phyloP scores from a whole-genome alignment of 2,329 filamentous ascomycete species.

The Pseudogymnoascus sp. region DNA sequence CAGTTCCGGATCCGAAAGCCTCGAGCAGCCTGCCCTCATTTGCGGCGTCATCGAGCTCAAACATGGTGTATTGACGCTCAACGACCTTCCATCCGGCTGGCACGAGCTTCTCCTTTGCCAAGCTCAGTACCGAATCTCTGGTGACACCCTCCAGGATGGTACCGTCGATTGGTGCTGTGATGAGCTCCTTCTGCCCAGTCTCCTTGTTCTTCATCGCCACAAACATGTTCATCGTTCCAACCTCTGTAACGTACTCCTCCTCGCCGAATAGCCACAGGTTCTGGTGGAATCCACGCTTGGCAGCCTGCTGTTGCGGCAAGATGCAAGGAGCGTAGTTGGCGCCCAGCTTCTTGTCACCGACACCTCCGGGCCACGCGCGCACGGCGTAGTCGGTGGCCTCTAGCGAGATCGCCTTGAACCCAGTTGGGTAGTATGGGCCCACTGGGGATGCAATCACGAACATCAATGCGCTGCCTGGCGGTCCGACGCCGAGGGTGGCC shows the following conservation, averaged over 20 bases:
- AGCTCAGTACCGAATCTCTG: slow-evolving; percentile 76
- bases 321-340: slow-evolving; percentile 99
- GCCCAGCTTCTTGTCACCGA: slow-evolving; percentile 96
- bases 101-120: slow-evolving; percentile 74
- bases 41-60: slow-evolving; percentile 71
- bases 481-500: slow-evolving; percentile 81
- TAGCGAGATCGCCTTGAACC: slow-evolving; percentile 92
- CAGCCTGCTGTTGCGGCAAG: slow-evolving; percentile 87
- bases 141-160: slow-evolving; percentile 96
- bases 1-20: slow-evolving; percentile 89
- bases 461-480: slow-evolving; percentile 84
- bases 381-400: slow-evolving; percentile 96
- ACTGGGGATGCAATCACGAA: slow-evolving; percentile 95
- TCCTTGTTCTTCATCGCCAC: slow-evolving; percentile 75
- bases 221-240: slow-evolving; percentile 99
- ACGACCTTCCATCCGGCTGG: slow-evolving; percentile 82
- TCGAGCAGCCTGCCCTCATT: slow-evolving; percentile 81
- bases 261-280: slow-evolving; percentile 97
- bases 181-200: slow-evolving; percentile 81
- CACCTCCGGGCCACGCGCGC: slow-evolving; percentile 93
- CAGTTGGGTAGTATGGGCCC: slow-evolving; percentile 94
- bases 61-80: slow-evolving; percentile 91
- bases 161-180: slow-evolving; percentile 93
- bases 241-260: slow-evolving; percentile 93
- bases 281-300: slow-evolving; percentile 88